Conservation (phyloP, 805 yeast species). For the Tetrapisispora phaffii region DNA sequence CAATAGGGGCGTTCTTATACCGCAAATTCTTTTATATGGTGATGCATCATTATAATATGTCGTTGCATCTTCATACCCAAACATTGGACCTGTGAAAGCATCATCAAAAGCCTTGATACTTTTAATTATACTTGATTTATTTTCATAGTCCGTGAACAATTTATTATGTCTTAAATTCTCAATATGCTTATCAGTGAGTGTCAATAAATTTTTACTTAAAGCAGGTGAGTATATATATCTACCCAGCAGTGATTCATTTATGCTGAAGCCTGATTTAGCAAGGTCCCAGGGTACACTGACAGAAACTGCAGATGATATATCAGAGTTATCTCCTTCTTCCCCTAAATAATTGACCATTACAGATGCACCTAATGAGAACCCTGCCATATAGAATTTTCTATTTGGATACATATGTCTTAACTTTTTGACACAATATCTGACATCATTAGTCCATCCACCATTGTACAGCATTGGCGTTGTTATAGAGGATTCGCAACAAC, state of each 20-base stretch:
- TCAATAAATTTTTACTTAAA: constrained; percentile 39
- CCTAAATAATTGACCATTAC: constrained; percentile 66
- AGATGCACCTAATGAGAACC: constrained; percentile 73
- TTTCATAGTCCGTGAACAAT: constrained; percentile 11
- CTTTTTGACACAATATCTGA: constrained; percentile 44
- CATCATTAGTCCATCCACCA: constrained; percentile 64
- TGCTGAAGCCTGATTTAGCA: constrained; percentile 35
- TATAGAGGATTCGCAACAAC: constrained; percentile 61
- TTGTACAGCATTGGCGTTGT: constrained; percentile 62
- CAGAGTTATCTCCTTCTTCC: constrained; percentile 41
- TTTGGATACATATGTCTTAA: constrained; percentile 45
- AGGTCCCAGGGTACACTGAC: constrained; percentile 73
- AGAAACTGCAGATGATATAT: constrained; percentile 45
- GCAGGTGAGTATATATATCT: constrained; percentile 39
- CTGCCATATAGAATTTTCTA: constrained; percentile 59
- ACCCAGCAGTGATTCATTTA: constrained; percentile 38
- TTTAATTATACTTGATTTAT: constrained; percentile 21
- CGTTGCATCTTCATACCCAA: constrained; percentile 52
- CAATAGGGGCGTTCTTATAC: constrained; percentile 53
- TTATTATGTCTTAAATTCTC: constrained; percentile 30
- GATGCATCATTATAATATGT: constrained; percentile 62
- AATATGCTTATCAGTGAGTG: constrained; percentile 36
- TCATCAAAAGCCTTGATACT: constrained; percentile 52
- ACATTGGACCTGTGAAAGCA: constrained; percentile 50
- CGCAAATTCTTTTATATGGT: constrained; percentile 40